Evolutionary conservation across 1,139 yeast species (phyloP), one percentile per base, ranked within the genome.

Genomic region (Geotrichum carabidarum): DNA sequence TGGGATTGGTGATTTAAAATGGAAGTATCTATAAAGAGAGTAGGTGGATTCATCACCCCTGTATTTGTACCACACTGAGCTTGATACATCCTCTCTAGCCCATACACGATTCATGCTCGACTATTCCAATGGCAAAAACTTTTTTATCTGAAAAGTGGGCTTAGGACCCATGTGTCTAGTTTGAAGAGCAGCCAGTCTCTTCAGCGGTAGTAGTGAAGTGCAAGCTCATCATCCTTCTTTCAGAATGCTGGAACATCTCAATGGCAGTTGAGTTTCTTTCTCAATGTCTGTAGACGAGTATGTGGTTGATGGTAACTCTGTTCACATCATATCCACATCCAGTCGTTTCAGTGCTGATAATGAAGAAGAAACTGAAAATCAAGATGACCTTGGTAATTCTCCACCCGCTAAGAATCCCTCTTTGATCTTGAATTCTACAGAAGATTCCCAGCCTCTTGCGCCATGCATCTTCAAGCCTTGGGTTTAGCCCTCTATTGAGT

Each of bases 21-120:
- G 79, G 78, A 14, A 75, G 74, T 62, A 76, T 78, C 15, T 76
- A 75, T 56, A 71, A 47, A 7, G 57, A 54, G 9, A 32, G 45
- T n/a, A 35, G 57, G 14, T 41, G 14, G 40, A 51, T 34, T 37
- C 32, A 4, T 11, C 37, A 1, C 18, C 18, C 2, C 41, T 54
- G 22, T 54, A 54, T 18, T 31, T 54, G 12, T 54, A 46, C 41
- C 38, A 44, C n/a, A 50, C 54, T 3, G 54, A 50, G n/a, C 35
- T 44, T 5, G n/a, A 11, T 6, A 17, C 40, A 7, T 17, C 40
- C 15, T 2, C 40, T 15, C 17, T 2, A 3, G 9, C 34, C 34
- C 27, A 22, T 22, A 3, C 27, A 22, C 6, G 15, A 37, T 37
- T n/a, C 40, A 2, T 12, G 37, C 37, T 4, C 14, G 37, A 12